A percentile compares a stretch with the other conserved stretches of the same genome.
Evolutionary conservation across 129 eudicot genomes (phyloP).

Genomic region (Chrysanthemum lavandulifolium): DNA sequence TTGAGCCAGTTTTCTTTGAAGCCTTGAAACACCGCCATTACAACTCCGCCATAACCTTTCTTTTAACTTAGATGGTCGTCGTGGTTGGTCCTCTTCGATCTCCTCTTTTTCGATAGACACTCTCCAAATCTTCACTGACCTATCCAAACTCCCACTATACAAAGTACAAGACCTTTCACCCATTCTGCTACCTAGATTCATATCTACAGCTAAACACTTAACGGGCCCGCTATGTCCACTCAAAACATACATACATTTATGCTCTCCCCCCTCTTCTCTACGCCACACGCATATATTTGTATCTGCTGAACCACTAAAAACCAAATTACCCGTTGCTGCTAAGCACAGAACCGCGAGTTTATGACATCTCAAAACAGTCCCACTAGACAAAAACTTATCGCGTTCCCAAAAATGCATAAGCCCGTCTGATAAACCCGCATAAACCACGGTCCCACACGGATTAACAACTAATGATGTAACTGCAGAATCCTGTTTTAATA

Average conservation of each 20-base stretch:
- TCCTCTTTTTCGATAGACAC: constrained; percentile 28
- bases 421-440: constrained; percentile 80
- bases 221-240: constrained; percentile 85
- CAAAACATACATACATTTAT: constrained; percentile 59
- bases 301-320: constrained; percentile 80
- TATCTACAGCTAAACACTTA: constrained; percentile 61
- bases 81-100: constrained; percentile 10
- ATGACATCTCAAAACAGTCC: constrained; percentile 66
- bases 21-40: constrained; percentile 17
- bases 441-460: constrained; percentile 36
- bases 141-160: constrained; percentile 78
- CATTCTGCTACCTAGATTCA: not conserved
- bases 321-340: constrained; percentile 42
- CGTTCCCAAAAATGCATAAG: constrained; percentile 62
- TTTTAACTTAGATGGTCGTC: constrained; percentile 12
- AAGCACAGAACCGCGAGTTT: constrained; percentile 55
- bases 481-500: constrained; percentile 67
- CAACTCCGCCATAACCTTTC: constrained; percentile 8
- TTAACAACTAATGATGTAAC: constrained; percentile 60
- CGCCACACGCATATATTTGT: constrained; percentile 70
- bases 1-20: constrained; percentile 23
- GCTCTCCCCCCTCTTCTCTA: constrained; percentile 63
- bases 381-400: constrained; percentile 42
- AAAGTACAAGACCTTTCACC: constrained; percentile 38
- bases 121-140: constrained; percentile 80